phyloP scores from a whole-genome alignment of 257 asterid genomes.

The Petrea volubilis region DNA sequence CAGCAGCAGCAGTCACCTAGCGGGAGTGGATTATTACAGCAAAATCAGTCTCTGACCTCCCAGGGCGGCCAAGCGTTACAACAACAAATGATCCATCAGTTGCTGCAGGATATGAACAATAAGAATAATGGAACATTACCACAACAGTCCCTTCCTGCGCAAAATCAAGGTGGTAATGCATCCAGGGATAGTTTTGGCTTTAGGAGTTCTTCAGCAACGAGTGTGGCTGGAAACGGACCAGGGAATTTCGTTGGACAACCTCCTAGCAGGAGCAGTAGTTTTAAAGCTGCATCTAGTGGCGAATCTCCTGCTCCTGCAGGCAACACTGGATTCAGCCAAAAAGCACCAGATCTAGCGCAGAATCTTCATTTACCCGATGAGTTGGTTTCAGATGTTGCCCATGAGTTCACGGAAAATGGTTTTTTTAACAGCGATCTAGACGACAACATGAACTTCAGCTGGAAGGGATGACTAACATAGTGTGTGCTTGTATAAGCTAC shows the following conservation, averaged over 20 bases:
- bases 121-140: conserved; percentile 37
- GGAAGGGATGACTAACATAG: conserved; percentile 67
- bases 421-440: conserved; percentile 76
- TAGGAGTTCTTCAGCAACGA: conserved; percentile 39
- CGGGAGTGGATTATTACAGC: conserved; percentile 41
- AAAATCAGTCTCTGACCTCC: conserved; percentile 42
- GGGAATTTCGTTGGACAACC: conserved; percentile 32
- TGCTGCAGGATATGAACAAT: conserved; percentile 60
- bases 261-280: conserved; percentile 69
- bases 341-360: conserved; percentile 52
- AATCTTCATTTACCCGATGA: conserved; percentile 62
- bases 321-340: conserved; percentile 49
- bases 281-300: conserved; percentile 49
- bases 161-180: conserved; percentile 43
- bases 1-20: conserved; percentile 32
- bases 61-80: conserved; percentile 64
- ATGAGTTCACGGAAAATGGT: conserved; percentile 66
- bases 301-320: conserved; percentile 50
- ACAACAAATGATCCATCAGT: conserved; percentile 77
- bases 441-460: conserved; percentile 64
- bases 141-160: conserved; percentile 37
- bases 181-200: conserved; percentile 43
- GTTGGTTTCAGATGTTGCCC: conserved; percentile 56
- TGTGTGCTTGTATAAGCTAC: conserved; percentile 10
- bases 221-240: conserved; percentile 30